Conservation (phyloP, 345 rosid genomes). For the Lumnitzera racemosa region DNA sequence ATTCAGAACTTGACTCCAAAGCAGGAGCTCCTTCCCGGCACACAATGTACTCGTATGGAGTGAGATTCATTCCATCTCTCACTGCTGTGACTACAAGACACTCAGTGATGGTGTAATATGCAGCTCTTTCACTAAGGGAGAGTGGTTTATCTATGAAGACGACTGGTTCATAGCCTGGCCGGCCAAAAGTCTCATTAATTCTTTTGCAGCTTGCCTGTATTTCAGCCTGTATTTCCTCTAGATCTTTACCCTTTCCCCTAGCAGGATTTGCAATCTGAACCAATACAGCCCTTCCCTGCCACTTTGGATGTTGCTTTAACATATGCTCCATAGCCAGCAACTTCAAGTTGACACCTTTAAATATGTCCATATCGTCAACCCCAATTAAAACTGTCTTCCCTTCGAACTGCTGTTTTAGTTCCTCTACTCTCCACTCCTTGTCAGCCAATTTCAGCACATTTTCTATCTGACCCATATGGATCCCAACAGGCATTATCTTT, state of each 20-base stretch:
- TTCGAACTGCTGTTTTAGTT: constrained; percentile 62
- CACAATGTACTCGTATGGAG: constrained; percentile 64
- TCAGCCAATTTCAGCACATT: constrained; percentile 57
- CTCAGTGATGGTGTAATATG: constrained; percentile 63
- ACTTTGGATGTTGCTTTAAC: constrained; percentile 62
- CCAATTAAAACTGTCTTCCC: constrained; percentile 69
- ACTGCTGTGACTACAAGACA: constrained; percentile 74
- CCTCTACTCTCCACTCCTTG: constrained; percentile 62
- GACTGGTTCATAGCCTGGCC: constrained; percentile 56
- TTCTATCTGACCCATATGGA: constrained; percentile 72
- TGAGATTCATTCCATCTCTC: constrained; percentile 82
- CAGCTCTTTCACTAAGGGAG: constrained; percentile 52
- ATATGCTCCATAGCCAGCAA: constrained; percentile 69
- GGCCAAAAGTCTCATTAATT: constrained; percentile 54
- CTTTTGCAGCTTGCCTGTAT: constrained; percentile 53
- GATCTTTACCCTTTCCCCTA: constrained; percentile 61
- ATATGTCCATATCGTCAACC: constrained; percentile 79
- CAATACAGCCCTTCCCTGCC: constrained; percentile 64
- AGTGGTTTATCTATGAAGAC: constrained; percentile 56
- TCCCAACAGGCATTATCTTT: constrained; percentile 79
- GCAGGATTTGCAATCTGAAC: constrained; percentile 72
- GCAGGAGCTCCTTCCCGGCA: constrained; percentile 56
- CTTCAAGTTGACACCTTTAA: constrained; percentile 71
- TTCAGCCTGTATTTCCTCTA: constrained; percentile 57
- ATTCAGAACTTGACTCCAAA: constrained; percentile 24